Base-by-base conservation (phyloP, 305 asterid genomes). In the Fraxinus velutina region DNA sequence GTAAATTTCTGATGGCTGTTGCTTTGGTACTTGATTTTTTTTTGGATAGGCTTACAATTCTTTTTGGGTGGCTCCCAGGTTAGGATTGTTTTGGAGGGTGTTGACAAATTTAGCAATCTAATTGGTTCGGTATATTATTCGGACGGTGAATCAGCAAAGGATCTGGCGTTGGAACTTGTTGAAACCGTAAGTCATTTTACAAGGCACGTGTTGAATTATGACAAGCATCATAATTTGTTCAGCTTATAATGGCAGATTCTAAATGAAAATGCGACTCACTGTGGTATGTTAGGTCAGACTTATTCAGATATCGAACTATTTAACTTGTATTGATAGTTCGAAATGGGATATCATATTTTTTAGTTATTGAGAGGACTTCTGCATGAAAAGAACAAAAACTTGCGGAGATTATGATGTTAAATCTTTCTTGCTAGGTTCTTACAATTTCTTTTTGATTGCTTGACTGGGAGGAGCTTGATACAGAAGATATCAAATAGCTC, bases 51-150 rank as follows among this genome's bases (percentile, higher is more conserved):
- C 73, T 74, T 85, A 29, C 75, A 24, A 71, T 30, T 71, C 33
- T 15, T 82, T 52, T 22, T 78, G 77, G 42, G 22, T 82, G 64
- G 66, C 75, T 77, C 86, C 29, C 97, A 97, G 98, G 98, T 97
- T 78, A 88, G 98, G 85, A 89, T 96, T 84, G 98, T 94, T 42
- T 88, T 96, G 87, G 99, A 96, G 90, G 97, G 99, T 64, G 98
- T 90, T 82, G 99, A 96, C 90, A 92, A 96, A 83, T 92, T 89
- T 85, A 94, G 93, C 91, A 96, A 93, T 86, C 87, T 96, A 83
- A 96, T 90, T 60, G 97, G 98, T 80, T 91, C 98, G 2, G 95
- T 96, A 32, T 90, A 92, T 82, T 96, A 96, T 86, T 90, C 93
- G 78, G 98, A 94, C 70, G 98, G 98, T 50, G 98, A 96, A 82